Evolutionary conservation across 2,329 filamentous ascomycete species (phyloP), one percentile per base, ranked within the genome.

Genomic region (Trichophyton rubrum): DNA sequence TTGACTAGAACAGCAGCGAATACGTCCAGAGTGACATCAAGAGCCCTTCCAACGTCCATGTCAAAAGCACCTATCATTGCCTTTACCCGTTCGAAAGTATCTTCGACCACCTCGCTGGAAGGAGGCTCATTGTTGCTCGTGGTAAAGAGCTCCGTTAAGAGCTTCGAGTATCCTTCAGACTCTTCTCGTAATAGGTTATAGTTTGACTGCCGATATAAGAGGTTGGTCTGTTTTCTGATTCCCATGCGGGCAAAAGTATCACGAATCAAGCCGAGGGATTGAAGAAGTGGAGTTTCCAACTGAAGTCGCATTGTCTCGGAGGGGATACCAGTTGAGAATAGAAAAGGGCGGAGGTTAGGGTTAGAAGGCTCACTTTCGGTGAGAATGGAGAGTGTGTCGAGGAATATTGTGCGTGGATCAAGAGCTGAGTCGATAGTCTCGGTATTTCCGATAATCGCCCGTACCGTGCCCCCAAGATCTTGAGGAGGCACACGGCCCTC

Each of bases 31-130:
- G 90, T 95, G 22, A 97, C 90, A 71, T 99, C 93, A 9, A 99
- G 80, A 3, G 95, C 92, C 68, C 95, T 84, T 56, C 93, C 95
- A 41, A 96, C 93, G 71, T 99, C 93, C 64, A 99, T 81, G 73
- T 99, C 92, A 69, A 99, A 99, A 6, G 93, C 93, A 61, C 93
- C 93, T 65, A 99, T 95, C 67, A 99, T 82, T 15, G 89, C 92
- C 74, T 96, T 96, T 64, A 99, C 87, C 64, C 86, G 85, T 70
- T 96, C 89, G 68, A 96, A 96, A 0, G 90, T 90, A 68, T 90
- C 86, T 67, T 88, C 85, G 1, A 92, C 89, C 40, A 88, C 82
- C 63, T 90, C 87, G 59, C 83, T 83, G 1, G 85, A 85, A n/a
- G 87, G 86, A 22, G 85, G 84, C 60, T 87, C 84, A 63, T 82